These are phyloP conservation scores for Zancudomyces culisetae DNA, from an alignment of 371 early-diverging fungal species.

Conservation along the genomic window DNA sequence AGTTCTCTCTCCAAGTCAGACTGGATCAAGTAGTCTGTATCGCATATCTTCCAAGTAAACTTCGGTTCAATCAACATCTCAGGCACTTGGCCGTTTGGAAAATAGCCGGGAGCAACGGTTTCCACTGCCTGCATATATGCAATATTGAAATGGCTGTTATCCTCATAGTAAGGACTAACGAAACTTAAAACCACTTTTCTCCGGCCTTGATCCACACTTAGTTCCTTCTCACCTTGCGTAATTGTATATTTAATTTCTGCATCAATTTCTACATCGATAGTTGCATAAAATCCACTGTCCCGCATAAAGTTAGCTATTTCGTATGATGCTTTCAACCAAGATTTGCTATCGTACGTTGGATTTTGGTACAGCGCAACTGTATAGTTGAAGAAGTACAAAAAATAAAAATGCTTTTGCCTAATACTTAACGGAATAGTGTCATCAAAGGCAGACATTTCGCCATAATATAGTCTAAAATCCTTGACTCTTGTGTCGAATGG, in stretches of 20 bases:
- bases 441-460: not conserved
- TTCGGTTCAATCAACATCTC: not conserved
- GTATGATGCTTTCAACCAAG: too few species aligned
- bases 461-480: not conserved
- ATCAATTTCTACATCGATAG: constrained; percentile 1
- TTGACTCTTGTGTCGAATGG: not conserved
- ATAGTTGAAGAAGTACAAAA: not conserved
- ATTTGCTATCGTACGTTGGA: not conserved
- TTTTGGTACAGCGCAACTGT: not conserved
- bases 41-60: constrained; percentile 3
- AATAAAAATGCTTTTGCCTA: not conserved
- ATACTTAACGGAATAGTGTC: not conserved
- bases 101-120: not conserved
- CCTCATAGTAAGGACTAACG: not conserved
- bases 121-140: not conserved
- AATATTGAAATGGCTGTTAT: not conserved
- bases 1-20: not conserved
- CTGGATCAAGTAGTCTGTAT: not conserved
- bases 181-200: not conserved
- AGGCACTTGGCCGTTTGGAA: not conserved
- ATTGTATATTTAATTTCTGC: not conserved
- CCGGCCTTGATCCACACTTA: not conserved
- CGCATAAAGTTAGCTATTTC: too few species aligned
- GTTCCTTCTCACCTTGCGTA: not conserved
- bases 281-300: not conserved